phyloP scores from a whole-genome alignment of 495 filamentous ascomycete species.

The Stereocaulon alpinum region DNA sequence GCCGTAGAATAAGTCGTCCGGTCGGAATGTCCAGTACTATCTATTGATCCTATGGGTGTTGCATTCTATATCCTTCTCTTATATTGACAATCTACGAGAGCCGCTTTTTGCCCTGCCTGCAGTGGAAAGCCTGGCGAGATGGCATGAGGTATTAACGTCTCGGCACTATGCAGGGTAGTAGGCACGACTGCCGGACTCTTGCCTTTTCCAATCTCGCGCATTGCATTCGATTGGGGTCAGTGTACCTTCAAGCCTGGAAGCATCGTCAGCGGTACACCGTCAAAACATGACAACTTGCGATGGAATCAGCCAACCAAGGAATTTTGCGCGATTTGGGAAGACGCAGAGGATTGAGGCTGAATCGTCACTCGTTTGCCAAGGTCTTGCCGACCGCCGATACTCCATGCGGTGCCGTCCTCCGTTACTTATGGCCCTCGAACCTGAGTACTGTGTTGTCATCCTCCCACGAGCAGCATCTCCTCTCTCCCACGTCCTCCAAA shows the following conservation, averaged over 20 bases:
- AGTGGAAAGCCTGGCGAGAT: neutral
- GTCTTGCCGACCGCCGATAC: neutral
- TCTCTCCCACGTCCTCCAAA: neutral
- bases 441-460: neutral
- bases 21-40: no score
- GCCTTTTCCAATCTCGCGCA: neutral
- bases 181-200: neutral
- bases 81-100: neutral
- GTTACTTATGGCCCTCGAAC: neutral
- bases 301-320: neutral
- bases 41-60: neutral
- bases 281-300: neutral
- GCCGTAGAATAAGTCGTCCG: no score
- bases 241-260: neutral
- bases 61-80: neutral
- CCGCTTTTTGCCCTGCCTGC: neutral
- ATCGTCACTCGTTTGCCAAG: neutral
- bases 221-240: neutral
- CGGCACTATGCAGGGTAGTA: neutral
- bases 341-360: neutral
- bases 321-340: slow-evolving; percentile 3
- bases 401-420: neutral
- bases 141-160: neutral
- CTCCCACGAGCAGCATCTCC: neutral
- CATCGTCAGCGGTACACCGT: neutral